phyloP scores from a whole-genome alignment of 2,329 filamentous ascomycete species.

The Esteya vermicola region DNA sequence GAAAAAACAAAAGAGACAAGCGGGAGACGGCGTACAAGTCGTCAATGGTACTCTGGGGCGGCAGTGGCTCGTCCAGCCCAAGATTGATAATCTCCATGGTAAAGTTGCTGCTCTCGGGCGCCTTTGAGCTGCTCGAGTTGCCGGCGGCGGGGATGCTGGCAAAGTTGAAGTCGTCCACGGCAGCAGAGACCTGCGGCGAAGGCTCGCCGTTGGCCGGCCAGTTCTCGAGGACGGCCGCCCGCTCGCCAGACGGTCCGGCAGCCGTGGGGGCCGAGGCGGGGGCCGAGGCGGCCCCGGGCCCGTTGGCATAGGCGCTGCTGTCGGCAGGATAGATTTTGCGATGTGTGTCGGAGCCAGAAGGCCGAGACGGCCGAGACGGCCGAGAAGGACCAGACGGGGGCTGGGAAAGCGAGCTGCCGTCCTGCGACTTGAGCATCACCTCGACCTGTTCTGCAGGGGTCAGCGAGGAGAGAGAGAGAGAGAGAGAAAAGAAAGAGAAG shows the following conservation, averaged over 20 bases:
- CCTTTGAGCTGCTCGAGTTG: slow-evolving; percentile 32
- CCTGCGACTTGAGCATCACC: slow-evolving; percentile 72
- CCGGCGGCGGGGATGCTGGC: slow-evolving; percentile 32
- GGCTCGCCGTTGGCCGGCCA: slow-evolving; percentile 39
- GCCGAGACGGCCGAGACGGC: slow-evolving; percentile 26
- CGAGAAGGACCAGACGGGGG: slow-evolving; percentile 12
- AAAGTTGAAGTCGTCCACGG: slow-evolving; percentile 46
- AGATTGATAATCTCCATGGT: slow-evolving; percentile 66
- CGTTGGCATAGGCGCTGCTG: not conserved
- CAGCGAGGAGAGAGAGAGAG: not conserved
- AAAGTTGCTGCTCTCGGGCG: slow-evolving; percentile 38
- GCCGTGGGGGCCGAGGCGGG: no score
- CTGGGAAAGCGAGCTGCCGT: slow-evolving; percentile 16
- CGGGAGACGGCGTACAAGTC: no score
- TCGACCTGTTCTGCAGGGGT: slow-evolving; percentile 67
- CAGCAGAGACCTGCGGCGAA: slow-evolving; percentile 30
- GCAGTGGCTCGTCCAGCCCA: slow-evolving; percentile 44
- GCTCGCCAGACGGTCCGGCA: slow-evolving; percentile 30
- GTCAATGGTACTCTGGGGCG: slow-evolving; percentile 52
- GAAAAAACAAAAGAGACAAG: slow-evolving; percentile 14
- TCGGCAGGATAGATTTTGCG: not conserved
- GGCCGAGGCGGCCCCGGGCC: no score
- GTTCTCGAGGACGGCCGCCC: slow-evolving; percentile 35
- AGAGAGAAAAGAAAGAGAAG: slow-evolving; percentile 7
- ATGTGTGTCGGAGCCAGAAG: slow-evolving; percentile 20